A percentile compares a stretch with the other conserved stretches of the same genome.
Conservation (phyloP, 1,284 basidiomycete species). For the Apiotrichum montevideense region DNA sequence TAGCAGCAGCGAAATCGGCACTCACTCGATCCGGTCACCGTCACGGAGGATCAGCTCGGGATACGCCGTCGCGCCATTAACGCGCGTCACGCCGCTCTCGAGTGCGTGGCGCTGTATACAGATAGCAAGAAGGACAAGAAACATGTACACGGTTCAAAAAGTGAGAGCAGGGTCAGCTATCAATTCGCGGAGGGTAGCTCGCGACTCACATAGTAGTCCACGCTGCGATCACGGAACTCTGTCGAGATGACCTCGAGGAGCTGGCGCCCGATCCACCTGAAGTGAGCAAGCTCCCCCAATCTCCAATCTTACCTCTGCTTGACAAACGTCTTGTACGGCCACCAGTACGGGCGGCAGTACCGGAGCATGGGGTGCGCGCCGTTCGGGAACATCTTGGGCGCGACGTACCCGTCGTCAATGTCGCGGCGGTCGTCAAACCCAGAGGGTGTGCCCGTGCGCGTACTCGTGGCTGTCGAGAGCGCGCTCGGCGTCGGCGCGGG, state of each 20-base stretch:
- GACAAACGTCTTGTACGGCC: slow-evolving; percentile 72
- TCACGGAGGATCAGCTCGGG: slow-evolving; percentile 75
- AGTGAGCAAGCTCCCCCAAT: background rate
- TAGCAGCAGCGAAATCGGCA: slow-evolving; percentile 15
- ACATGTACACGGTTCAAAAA: background rate
- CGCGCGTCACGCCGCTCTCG: slow-evolving; percentile 86
- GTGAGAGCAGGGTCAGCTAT: background rate
- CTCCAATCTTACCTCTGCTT: slow-evolving; percentile 62
- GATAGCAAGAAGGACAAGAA: background rate
- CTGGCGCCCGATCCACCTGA: slow-evolving; percentile 42
- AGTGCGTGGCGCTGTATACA: slow-evolving; percentile 69
- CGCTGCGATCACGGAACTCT: slow-evolving; percentile 80
- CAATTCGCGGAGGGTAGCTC: background rate
- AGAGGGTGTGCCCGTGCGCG: background rate
- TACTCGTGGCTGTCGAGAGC: no score
- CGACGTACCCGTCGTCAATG: background rate
- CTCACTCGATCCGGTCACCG: slow-evolving; percentile 84
- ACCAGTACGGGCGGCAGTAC: slow-evolving; percentile 50
- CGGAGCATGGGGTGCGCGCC: slow-evolving; percentile 45
- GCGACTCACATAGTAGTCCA: slow-evolving; percentile 80
- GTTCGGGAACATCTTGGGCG: slow-evolving; percentile 19
- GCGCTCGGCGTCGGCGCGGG: no score
- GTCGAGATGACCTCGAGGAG: slow-evolving; percentile 74
- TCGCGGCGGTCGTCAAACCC: background rate
- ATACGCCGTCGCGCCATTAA: slow-evolving; percentile 77